phyloP scores from a whole-genome alignment of 257 asterid species.

The Solanum bulbocastanum region DNA sequence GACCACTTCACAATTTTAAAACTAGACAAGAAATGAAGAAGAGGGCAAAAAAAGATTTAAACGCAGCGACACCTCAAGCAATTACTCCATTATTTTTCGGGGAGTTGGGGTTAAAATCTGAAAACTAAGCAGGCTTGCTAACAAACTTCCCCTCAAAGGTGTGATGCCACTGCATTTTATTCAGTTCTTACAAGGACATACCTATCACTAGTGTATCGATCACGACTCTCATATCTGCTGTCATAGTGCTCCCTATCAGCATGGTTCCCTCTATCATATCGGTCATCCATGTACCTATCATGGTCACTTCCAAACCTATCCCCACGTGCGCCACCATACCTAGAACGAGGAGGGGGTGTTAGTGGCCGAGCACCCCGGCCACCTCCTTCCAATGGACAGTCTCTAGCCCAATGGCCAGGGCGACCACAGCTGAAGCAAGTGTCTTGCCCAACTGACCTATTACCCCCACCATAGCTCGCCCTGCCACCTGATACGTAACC shows the following conservation, averaged over 20 bases:
- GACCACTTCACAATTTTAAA: background rate
- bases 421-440: slow-evolving; percentile 97
- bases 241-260: slow-evolving; percentile 49
- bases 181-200: background rate
- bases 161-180: background rate
- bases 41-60: background rate
- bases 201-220: slow-evolving; percentile 63
- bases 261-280: slow-evolving; percentile 63
- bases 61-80: background rate
- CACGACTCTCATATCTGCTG: slow-evolving; percentile 65
- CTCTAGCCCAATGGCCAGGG: slow-evolving; percentile 98
- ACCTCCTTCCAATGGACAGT: slow-evolving; percentile 85
- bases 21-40: background rate
- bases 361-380: slow-evolving; percentile 61
- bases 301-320: slow-evolving; percentile 73
- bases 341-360: slow-evolving; percentile 67
- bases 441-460: slow-evolving; percentile 70
- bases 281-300: slow-evolving; percentile 45
- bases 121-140: background rate
- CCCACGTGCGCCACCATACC: slow-evolving; percentile 65
- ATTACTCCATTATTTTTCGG: background rate
- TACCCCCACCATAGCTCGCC: slow-evolving; percentile 60
- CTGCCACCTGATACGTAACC: slow-evolving; percentile 68
- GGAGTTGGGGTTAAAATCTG: background rate
- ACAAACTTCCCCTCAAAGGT: background rate